Conservation (phyloP, 805 yeast genomes). For the Clavispora vitiphila region DNA sequence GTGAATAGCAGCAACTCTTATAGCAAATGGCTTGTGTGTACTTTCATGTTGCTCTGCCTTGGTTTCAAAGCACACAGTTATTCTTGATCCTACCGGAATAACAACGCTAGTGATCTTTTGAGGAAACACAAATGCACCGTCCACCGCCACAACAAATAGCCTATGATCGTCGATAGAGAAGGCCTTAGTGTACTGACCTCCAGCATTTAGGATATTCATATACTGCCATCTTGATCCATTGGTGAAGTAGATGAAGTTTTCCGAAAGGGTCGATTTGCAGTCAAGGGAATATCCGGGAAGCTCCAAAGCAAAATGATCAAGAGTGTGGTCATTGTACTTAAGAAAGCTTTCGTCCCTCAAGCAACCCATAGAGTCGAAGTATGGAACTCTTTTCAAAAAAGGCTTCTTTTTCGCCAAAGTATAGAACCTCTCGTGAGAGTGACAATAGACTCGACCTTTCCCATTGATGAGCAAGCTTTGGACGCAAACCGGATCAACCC, state of each 20-base stretch:
- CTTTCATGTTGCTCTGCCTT: constrained; percentile 13
- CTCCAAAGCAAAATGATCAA: constrained; percentile 17
- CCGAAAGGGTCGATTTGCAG: constrained; percentile 18
- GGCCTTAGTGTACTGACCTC: constrained; percentile 30
- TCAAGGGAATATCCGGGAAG: constrained; percentile 21
- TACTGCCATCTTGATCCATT: constrained; percentile 20
- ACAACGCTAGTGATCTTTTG: constrained; percentile 19
- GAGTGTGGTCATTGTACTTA: constrained; percentile 8
- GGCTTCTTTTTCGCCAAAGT: constrained; percentile 13
- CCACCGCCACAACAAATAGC: constrained; percentile 26
- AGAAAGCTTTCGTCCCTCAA: constrained; percentile 12
- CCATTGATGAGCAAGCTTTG: constrained; percentile 28
- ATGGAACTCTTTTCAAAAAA: constrained; percentile 6
- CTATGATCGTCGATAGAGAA: constrained; percentile 30
- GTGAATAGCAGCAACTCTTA: constrained; percentile 24
- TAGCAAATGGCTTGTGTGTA: constrained; percentile 16
- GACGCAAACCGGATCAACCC: constrained; percentile 31
- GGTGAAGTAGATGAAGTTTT: constrained; percentile 17
- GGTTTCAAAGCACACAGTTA: constrained; percentile 23
- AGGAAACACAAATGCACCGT: constrained; percentile 27
- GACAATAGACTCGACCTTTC: constrained; percentile 24
- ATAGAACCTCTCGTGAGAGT: constrained; percentile 9
- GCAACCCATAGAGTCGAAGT: constrained; percentile 20
- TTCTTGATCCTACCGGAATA: constrained; percentile 29
- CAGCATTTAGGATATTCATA: constrained; percentile 27